A percentile compares a stretch with the other conserved stretches of the same genome.
phyloP scores from a whole-genome alignment of 2,329 filamentous ascomycete species.

The Curvularia hawaiiensis region DNA sequence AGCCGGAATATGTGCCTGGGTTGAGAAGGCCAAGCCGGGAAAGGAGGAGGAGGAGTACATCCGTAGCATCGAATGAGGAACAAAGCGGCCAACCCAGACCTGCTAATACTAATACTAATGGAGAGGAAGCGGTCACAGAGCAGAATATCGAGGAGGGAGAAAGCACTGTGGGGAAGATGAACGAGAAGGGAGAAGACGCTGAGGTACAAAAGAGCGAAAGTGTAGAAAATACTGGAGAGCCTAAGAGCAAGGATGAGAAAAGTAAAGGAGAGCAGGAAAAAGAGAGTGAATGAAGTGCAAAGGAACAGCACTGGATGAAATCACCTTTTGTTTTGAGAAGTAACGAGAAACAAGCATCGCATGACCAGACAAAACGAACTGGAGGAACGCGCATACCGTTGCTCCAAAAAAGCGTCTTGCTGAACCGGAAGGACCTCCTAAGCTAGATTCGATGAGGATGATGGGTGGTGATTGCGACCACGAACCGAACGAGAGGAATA shows the following conservation, averaged over 20 bases:
- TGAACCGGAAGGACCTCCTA: not conserved
- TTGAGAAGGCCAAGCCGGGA: not conserved
- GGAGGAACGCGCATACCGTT: not conserved
- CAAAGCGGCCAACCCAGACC: not conserved
- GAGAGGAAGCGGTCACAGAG: not conserved
- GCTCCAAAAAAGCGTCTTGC: not conserved
- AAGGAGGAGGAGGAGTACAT: not conserved
- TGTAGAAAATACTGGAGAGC: too few relatives aligned
- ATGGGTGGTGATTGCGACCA: not conserved
- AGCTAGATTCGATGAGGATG: not conserved
- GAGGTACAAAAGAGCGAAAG: too few relatives aligned
- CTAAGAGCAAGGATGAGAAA: not conserved
- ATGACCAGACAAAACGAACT: not conserved
- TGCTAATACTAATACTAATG: not conserved
- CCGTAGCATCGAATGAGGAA: not conserved
- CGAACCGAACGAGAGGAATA: not conserved
- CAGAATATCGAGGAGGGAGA: not conserved
- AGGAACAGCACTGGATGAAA: not conserved
- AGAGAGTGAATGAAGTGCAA: not conserved
- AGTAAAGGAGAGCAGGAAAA: not conserved
- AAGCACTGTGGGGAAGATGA: too few relatives aligned
- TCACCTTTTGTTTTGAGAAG: not conserved
- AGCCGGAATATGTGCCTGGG: not conserved
- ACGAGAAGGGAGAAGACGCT: too few relatives aligned
- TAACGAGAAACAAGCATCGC: not conserved